These are phyloP conservation scores for Globisporangium spinosum DNA, from an alignment of 352 stramenopile genomes.

Conservation along the genomic window DNA sequence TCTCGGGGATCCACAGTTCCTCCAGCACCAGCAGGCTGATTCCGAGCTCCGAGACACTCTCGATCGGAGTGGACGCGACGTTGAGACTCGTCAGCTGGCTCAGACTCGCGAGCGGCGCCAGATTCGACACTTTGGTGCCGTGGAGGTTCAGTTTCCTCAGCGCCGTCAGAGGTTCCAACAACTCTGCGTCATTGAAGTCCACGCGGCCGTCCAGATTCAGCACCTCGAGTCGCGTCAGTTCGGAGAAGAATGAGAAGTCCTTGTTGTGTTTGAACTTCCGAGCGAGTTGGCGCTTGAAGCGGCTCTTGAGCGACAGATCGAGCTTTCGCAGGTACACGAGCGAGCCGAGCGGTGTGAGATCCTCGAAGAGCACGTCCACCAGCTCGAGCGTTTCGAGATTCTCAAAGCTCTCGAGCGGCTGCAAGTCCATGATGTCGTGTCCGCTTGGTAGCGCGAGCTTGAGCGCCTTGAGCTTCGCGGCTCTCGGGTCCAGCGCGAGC, in stretches of 20 bases:
- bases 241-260: slow-evolving; percentile 41
- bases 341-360: slow-evolving; percentile 36
- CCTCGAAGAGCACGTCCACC: slow-evolving; percentile 46
- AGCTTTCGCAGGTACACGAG: slow-evolving; percentile 50
- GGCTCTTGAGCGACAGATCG: slow-evolving; percentile 41
- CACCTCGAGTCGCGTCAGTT: slow-evolving; percentile 37
- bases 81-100: slow-evolving; percentile 45
- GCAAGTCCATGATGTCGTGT: slow-evolving; percentile 37
- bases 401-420: slow-evolving; percentile 35
- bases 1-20: slow-evolving; percentile 45
- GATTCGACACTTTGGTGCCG: slow-evolving; percentile 47
- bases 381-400: slow-evolving; percentile 45
- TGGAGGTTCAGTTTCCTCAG: slow-evolving; percentile 47
- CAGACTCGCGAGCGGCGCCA: slow-evolving; percentile 20
- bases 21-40: slow-evolving; percentile 28
- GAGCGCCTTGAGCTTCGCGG: slow-evolving; percentile 17
- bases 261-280: slow-evolving; percentile 36
- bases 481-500: slow-evolving; percentile 20
- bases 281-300: slow-evolving; percentile 37
- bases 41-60: slow-evolving; percentile 30
- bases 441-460: slow-evolving; percentile 36
- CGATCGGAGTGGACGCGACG: slow-evolving; percentile 48
- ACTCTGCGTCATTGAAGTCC: slow-evolving; percentile 48
- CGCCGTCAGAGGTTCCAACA: slow-evolving; percentile 34
- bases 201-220: slow-evolving; percentile 50